phyloP scores from a whole-genome alignment of 1,139 yeast species.

The Kluyveromyces marxianus region DNA sequence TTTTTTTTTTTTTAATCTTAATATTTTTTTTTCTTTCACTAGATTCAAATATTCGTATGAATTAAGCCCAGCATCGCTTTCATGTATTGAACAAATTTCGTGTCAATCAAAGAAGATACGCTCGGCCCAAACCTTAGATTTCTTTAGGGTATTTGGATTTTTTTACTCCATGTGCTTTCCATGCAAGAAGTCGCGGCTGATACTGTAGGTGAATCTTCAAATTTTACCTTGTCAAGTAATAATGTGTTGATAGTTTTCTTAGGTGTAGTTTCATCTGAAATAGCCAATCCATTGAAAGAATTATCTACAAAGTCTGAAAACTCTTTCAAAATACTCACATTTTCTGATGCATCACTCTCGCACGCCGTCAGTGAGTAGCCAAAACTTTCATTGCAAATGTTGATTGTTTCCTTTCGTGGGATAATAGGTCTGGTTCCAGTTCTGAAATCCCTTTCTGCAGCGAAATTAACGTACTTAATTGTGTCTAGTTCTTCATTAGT shows the following conservation, averaged over 20 bases:
- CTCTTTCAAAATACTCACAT: not conserved
- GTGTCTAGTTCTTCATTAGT: conserved; percentile 2
- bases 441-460: conserved; percentile 2
- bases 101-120: not conserved
- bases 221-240: not conserved
- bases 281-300: conserved; percentile 2
- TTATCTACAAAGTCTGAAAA: conserved; percentile 2
- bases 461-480: conserved; percentile 3
- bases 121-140: not conserved
- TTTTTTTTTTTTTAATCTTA: not conserved
- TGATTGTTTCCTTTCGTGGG: not conserved
- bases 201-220: too few relatives aligned
- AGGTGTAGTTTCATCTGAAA: conserved; percentile 1
- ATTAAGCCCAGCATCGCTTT: too few relatives aligned
- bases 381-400: not conserved
- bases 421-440: conserved; percentile 1
- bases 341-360: not conserved
- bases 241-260: not conserved
- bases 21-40: too few relatives aligned
- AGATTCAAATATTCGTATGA: too few relatives aligned
- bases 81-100: too few relatives aligned
- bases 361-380: not conserved
- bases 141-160: not conserved
- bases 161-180: not conserved
- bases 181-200: too few relatives aligned